These are phyloP conservation scores for Acanthamoeba divionensis DNA, from an alignment of 208 protist species.

Conservation along the genomic window DNA sequence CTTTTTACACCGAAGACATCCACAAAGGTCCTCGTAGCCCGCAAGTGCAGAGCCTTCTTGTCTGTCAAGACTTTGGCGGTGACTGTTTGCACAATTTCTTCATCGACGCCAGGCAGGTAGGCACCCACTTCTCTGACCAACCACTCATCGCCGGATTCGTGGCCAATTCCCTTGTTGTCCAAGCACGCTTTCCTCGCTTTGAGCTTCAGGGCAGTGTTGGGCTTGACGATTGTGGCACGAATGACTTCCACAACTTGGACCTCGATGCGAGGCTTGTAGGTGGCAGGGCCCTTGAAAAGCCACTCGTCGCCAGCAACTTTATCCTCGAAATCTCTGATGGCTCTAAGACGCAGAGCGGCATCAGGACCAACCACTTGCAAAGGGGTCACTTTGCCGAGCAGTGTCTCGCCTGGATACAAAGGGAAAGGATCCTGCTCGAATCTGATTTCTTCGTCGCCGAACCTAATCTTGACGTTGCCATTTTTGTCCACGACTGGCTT, in stretches of 20 bases:
- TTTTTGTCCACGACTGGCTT: constrained; percentile 72
- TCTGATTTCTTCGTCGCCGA: constrained; percentile 91
- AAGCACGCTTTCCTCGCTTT: constrained; percentile 68
- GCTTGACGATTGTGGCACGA: constrained; percentile 68
- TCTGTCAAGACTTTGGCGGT: constrained; percentile 77
- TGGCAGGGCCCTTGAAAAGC: constrained; percentile 79
- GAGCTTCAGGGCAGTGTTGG: constrained; percentile 77
- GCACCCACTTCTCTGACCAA: constrained; percentile 67
- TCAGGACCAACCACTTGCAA: constrained; percentile 68
- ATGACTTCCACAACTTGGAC: constrained; percentile 75
- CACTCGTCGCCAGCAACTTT: constrained; percentile 80
- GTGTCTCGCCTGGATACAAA: constrained; percentile 80
- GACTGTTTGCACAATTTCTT: constrained; percentile 79
- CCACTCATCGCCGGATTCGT: constrained; percentile 87
- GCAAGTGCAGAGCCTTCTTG: constrained; percentile 86
- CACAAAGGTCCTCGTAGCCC: constrained; percentile 82
- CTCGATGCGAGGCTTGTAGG: constrained; percentile 78
- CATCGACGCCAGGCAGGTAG: constrained; percentile 85
- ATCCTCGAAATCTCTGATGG: constrained; percentile 74
- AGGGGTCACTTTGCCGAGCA: constrained; percentile 65
- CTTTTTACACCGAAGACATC: constrained; percentile 82
- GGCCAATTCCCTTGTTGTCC: constrained; percentile 65
- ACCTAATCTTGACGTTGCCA: constrained; percentile 84
- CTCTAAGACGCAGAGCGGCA: constrained; percentile 71
- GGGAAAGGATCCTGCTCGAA: constrained; percentile 81